Evolutionary conservation across 345 rosid genomes (phyloP).

Genomic region (Balakata baccata): DNA sequence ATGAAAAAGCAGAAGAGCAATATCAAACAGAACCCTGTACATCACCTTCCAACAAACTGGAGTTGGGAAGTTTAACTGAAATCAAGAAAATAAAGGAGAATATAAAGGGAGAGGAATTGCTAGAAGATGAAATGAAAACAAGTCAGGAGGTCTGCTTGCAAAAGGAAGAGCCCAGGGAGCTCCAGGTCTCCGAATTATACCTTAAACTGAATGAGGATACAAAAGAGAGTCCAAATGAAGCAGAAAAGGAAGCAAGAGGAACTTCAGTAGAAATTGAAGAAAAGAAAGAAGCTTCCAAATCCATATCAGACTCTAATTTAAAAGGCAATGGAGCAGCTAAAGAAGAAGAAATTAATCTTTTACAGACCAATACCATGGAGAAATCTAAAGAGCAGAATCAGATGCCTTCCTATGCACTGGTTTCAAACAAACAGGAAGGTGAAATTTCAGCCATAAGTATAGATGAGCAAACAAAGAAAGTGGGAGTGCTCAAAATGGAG

Average conservation of each 20-base stretch:
- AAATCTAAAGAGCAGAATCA: background rate
- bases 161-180: background rate
- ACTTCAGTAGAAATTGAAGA: constrained; percentile 11
- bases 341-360: background rate
- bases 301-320: constrained; percentile 1
- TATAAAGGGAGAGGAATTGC: constrained; percentile 17
- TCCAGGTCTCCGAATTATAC: background rate
- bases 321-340: background rate
- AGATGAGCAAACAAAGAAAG: constrained; percentile 4
- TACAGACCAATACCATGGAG: constrained; percentile 6
- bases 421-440: constrained; percentile 9
- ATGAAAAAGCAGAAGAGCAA: constrained; percentile 29
- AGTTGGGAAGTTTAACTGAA: constrained; percentile 18
- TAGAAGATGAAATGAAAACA: constrained; percentile 22
- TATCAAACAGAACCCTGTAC: constrained; percentile 26
- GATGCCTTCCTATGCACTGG: background rate
- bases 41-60: constrained; percentile 27
- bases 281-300: constrained; percentile 9
- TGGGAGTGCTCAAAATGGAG: background rate
- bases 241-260: background rate
- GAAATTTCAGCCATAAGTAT: constrained; percentile 12
- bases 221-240: background rate
- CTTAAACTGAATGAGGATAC: background rate
- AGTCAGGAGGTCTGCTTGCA: constrained; percentile 6
- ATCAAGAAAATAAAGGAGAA: constrained; percentile 28